phyloP scores from a whole-genome alignment of 768 basidiomycete species.

The Sistotremastrum niveocremeum region DNA sequence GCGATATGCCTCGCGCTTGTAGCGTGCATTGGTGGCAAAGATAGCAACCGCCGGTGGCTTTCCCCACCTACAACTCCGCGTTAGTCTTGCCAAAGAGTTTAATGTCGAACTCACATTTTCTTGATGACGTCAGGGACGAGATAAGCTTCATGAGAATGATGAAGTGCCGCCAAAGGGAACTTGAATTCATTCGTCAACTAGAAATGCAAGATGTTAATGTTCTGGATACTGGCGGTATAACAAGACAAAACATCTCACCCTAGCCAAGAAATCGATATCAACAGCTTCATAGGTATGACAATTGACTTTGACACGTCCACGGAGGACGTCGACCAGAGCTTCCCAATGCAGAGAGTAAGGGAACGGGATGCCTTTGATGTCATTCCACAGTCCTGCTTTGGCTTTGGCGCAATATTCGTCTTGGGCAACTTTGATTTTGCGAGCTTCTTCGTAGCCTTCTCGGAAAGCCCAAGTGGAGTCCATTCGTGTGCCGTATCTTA shows the following conservation, averaged over 20 bases:
- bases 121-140: slow-evolving; percentile 77
- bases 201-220: neutral
- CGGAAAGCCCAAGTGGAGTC: slow-evolving; percentile 71
- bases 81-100: neutral
- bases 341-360: slow-evolving; percentile 73
- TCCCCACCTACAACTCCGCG: slow-evolving; percentile 17
- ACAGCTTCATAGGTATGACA: slow-evolving; percentile 58
- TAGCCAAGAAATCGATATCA: slow-evolving; percentile 55
- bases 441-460: slow-evolving; percentile 65
- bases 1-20: slow-evolving; percentile 49
- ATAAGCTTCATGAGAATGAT: slow-evolving; percentile 84
- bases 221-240: neutral
- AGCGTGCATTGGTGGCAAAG: slow-evolving; percentile 67
- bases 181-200: slow-evolving; percentile 85
- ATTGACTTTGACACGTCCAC: slow-evolving; percentile 71
- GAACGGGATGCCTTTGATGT: slow-evolving; percentile 30
- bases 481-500: slow-evolving; percentile 37
- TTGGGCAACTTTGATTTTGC: slow-evolving; percentile 51
- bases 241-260: slow-evolving; percentile 31
- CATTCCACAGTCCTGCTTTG: slow-evolving; percentile 21
- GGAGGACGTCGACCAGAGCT: slow-evolving; percentile 65
- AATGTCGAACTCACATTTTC: slow-evolving; percentile 34
- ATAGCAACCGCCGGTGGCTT: slow-evolving; percentile 61
- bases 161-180: slow-evolving; percentile 69
- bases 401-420: slow-evolving; percentile 58